phyloP scores from a whole-genome alignment of 768 basidiomycete genomes.

The Suillus weaverae region DNA sequence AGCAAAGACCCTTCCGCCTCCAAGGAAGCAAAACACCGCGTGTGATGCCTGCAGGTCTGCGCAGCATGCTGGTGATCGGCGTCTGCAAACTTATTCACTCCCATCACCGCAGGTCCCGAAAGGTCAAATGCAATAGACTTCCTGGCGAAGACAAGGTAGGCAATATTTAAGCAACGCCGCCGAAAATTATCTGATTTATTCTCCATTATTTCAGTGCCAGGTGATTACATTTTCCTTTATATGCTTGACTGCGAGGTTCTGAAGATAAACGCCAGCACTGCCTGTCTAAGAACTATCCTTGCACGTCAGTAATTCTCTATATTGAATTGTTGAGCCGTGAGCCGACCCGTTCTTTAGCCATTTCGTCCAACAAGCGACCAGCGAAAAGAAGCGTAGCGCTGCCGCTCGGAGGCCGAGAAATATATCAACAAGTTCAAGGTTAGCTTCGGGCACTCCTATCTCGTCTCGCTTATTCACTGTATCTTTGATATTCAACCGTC shows the following conservation, averaged over 20 bases:
- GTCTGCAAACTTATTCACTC: constrained; percentile 13
- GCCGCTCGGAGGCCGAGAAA: constrained; percentile 66
- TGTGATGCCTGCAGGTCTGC: constrained; percentile 87
- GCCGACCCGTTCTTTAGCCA: constrained; percentile 47
- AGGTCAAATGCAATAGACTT: constrained; percentile 85
- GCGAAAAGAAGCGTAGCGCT: constrained; percentile 74
- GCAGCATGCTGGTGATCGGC: constrained; percentile 2
- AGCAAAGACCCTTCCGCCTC: constrained; percentile 78
- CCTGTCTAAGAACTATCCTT: constrained; percentile 83
- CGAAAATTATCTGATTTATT: constrained; percentile 7
- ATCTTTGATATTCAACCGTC: not conserved
- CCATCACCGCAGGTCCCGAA: constrained; percentile 58
- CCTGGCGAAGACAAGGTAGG: constrained; percentile 81
- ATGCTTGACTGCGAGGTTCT: not conserved
- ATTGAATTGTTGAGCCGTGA: constrained; percentile 20
- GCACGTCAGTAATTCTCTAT: constrained; percentile 66
- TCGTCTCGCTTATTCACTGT: constrained; percentile 12
- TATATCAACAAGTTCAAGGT: constrained; percentile 53
- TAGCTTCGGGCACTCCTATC: constrained; percentile 21
- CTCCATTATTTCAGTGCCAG: constrained; percentile 54
- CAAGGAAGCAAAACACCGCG: constrained; percentile 89
- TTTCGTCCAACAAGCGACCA: constrained; percentile 80
- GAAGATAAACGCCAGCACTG: constrained; percentile 60
- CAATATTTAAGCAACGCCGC: constrained; percentile 17
- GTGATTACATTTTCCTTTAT: constrained; percentile 34